phyloP scores from a whole-genome alignment of 371 early-diverging fungal species.

The Saksenaea oblongispora region DNA sequence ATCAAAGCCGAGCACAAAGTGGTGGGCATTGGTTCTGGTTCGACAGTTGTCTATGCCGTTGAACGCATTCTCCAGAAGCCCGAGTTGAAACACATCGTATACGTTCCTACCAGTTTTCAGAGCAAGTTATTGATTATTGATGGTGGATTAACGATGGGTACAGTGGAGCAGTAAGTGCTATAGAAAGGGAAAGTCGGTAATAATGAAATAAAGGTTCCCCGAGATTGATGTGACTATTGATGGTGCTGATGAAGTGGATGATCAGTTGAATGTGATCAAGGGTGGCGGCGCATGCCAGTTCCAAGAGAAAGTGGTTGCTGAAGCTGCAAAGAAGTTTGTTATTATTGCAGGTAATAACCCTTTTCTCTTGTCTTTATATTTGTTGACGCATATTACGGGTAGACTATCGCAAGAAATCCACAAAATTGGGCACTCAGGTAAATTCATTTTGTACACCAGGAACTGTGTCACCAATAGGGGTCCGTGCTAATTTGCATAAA shows the following conservation, averaged over 20 bases:
- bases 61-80: constrained; percentile 73
- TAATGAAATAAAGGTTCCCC: constrained; percentile 39
- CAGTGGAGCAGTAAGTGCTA: constrained; percentile 64
- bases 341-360: constrained; percentile 67
- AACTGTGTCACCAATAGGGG: background rate
- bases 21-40: constrained; percentile 90
- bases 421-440: constrained; percentile 71
- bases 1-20: constrained; percentile 62
- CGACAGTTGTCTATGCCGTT: constrained; percentile 86
- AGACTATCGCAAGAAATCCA: constrained; percentile 84
- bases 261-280: constrained; percentile 85
- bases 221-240: constrained; percentile 89
- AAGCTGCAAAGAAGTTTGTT: constrained; percentile 76
- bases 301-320: constrained; percentile 92
- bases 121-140: constrained; percentile 77
- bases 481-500: background rate
- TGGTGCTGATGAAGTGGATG: constrained; percentile 89
- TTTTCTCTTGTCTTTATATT: background rate
- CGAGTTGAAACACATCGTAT: constrained; percentile 64
- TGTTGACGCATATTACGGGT: too few relatives aligned
- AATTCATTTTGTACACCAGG: background rate
- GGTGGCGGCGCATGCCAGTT: constrained; percentile 93
- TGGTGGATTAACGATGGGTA: constrained; percentile 64
- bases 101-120: constrained; percentile 94
- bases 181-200: background rate